Evolutionary conservation across 2,329 filamentous ascomycete genomes (phyloP).

Genomic region (Talaromyces sp.): DNA sequence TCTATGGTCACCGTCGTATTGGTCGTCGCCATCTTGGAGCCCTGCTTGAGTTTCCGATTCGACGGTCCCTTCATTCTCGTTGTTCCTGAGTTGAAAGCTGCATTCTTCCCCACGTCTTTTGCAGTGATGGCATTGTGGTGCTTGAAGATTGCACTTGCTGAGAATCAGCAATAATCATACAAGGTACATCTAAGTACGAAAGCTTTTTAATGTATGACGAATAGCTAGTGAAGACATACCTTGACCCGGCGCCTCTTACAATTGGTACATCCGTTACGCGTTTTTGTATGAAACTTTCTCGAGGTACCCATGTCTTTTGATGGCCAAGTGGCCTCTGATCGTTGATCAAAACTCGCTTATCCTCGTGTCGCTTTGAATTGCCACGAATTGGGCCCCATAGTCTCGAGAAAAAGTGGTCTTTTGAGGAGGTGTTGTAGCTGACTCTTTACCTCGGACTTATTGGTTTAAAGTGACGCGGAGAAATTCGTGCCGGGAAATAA

Average conservation of each 20-base stretch:
- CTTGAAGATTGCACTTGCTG: constrained; percentile 17
- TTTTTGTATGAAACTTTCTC: constrained; percentile 18
- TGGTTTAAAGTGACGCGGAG: background rate
- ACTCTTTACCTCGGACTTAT: background rate
- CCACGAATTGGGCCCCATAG: background rate
- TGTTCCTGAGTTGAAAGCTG: constrained; percentile 14
- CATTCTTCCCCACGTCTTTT: constrained; percentile 19
- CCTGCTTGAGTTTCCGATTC: background rate
- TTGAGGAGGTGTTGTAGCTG: background rate
- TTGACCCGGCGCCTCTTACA: constrained; percentile 17
- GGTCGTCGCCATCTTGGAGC: background rate
- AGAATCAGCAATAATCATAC: background rate
- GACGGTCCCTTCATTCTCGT: background rate
- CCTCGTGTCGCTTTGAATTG: background rate
- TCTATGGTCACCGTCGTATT: background rate
- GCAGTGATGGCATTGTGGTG: constrained; percentile 18
- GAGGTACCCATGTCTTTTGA: constrained; percentile 16
- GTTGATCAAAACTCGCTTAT: background rate
- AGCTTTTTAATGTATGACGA: background rate
- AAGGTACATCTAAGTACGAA: background rate
- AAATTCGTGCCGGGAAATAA: background rate
- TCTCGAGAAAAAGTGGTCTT: background rate
- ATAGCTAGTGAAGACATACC: background rate
- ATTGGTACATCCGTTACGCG: constrained; percentile 18
- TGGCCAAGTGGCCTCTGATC: background rate